These are phyloP conservation scores for Dillenia suffruticosa DNA, from an alignment of 164 flowering plant genomes.

Conservation along the genomic window DNA sequence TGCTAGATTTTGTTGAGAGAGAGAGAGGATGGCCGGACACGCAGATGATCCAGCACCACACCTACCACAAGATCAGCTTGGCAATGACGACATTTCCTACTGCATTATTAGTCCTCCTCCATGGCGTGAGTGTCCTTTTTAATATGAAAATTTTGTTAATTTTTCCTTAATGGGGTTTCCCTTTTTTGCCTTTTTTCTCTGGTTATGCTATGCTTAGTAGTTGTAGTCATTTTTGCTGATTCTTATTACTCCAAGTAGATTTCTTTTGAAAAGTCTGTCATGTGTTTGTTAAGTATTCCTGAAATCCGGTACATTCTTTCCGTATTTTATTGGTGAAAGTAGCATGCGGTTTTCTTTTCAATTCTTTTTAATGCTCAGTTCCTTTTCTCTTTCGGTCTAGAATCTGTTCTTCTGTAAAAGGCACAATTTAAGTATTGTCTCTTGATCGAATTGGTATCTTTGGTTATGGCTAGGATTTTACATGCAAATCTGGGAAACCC, in stretches of 20 bases:
- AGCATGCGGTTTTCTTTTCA: too few species aligned
- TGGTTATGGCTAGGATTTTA: too few species aligned
- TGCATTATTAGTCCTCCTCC: constrained; percentile 72
- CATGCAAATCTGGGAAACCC: background rate
- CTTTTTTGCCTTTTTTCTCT: background rate
- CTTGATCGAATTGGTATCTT: too few species aligned
- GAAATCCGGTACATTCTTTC: too few species aligned
- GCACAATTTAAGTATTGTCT: too few species aligned
- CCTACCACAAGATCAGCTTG: constrained; percentile 64
- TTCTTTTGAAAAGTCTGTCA: too few species aligned
- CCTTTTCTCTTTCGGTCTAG: too few species aligned
- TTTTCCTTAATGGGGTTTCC: background rate
- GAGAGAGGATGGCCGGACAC: constrained; percentile 37
- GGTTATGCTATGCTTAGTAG: background rate
- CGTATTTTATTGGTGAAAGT: too few species aligned
- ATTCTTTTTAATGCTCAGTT: too few species aligned
- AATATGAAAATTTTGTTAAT: background rate
- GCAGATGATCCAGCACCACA: constrained; percentile 59
- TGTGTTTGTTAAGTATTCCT: too few species aligned
- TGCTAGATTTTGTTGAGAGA: constrained; percentile 13
- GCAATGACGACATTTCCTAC: constrained; percentile 44
- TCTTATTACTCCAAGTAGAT: too few species aligned
- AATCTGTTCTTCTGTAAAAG: too few species aligned
- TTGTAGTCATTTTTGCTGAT: background rate
- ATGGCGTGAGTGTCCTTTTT: constrained; percentile 53